Base-by-base conservation (phyloP, 768 basidiomycete genomes). In the Panaeolus cyanescens region DNA sequence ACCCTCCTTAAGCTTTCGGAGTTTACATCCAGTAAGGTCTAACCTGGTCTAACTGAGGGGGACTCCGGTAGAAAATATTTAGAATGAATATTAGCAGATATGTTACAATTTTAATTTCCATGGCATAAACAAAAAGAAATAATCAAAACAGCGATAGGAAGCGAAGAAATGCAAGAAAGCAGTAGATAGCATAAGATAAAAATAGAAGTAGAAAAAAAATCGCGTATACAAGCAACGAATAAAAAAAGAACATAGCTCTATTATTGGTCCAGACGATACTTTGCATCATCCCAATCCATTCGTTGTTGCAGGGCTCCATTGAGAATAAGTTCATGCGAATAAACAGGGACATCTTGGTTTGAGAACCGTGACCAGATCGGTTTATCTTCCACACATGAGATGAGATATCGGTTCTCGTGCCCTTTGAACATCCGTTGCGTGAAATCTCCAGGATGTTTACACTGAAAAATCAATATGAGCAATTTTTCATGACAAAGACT, bases 291-390 rank as follows among this genome's bases (percentile, higher is more conserved):
- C 85, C 86, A 90, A 22, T 86, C 84, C 20, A 91, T 76, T 65
- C 87, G 73, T 70, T 93, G 93, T 62, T 77, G 85, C 70, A 93
- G 70, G 1, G 86, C 84, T 0, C 80, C 85, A 32, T 77, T 84
- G 61, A 93, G 72, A 13, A 95, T 71, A 28, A 94, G 74, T 69
- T 93, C 91, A 30, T 83, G 80, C 0, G 81, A 82, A 72, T 91
- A 93, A n/a, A 94, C 80, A 19, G 78, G 77, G 64, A 81, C 75
- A 0, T 83, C 76, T 19, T 83, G 66, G 4, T 66, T 67, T 0
- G 76, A 76, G 37, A 93, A 76, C 6, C 88, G 82, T 25, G 84
- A 74, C 91, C 92, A 94, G 15, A 89, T 82, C 2, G 80, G 75
- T 25, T 74, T 74, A 64, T 94, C 93, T 22, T 85, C 86, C 28